Base-by-base conservation (phyloP, 805 yeast genomes). In the Saccharomycopsis amapae region DNA sequence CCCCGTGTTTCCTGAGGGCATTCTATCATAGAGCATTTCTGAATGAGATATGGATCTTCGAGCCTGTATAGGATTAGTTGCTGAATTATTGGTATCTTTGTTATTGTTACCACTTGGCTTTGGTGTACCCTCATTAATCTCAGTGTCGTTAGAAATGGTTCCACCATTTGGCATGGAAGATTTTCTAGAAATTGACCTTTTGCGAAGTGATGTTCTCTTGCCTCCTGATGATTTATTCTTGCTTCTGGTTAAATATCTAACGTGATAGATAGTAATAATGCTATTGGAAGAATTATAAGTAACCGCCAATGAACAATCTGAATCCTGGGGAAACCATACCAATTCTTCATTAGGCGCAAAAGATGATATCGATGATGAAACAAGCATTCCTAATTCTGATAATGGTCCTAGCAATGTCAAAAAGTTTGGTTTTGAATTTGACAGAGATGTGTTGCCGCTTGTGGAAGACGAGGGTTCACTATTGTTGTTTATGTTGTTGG, bases 351-450 rank as follows among this genome's bases (percentile, higher is more conserved):
- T 64, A 2, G 75, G 60, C 0, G 84, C 70, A 24, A 85, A 74
- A 2, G 78, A 73, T 0, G 86, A 74, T 0, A 83, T 79, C 1
- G 88, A 78, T 0, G 87, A 77, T 0, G 90, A 78, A 1, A 79
- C 77, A 3, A 87, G 73, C 3, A 77, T 65, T 2, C 95, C 87
- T 46, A 85, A 70, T 3, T 85, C 93, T 2, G 77, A 75, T 50
- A 82, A 64, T 1, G 95, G 90, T 58, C 85, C 94, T 1, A 79
- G 70, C 48, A 87, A 58, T 0, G 94, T 78, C 44, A 86, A 67
- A 53, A 85, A 82, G 17, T 30, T 33, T n/a, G 30, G 15, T 23
- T n/a, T 37, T 7, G 17, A 7, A 17, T 19, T 23, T 33, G 37
- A n/a, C 5, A 5, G 15, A 7, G 17, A 4, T 4, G 18, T n/a